Base-by-base conservation (phyloP, 2,329 filamentous ascomycete genomes). In the Penicillium brasilianum region DNA sequence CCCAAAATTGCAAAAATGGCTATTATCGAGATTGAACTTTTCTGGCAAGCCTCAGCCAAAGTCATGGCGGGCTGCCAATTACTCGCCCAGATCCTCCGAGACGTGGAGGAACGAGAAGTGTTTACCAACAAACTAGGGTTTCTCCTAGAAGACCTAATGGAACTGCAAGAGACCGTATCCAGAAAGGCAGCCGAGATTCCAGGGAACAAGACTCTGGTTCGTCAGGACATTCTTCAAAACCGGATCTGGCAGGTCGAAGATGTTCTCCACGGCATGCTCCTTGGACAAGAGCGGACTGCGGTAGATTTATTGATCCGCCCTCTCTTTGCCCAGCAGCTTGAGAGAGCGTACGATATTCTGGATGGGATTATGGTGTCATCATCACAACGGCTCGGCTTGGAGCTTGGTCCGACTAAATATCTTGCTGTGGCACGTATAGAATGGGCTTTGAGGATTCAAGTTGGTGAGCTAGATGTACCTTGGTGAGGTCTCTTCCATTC, bases 1-100 rank as follows among this genome's bases (percentile, higher is more conserved):
- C 6, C 18, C 28, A 14, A 8, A 32, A 18, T 14, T n/a, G 1
- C 25, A 18, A 18, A 13, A 32, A 49, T 49, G 46, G 46, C 46
- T 11, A 3, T 49, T 13, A 16, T 25, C 9, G 11, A 49, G 8
- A 18, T 49, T 20, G 46, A 49, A 32, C 16, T 10, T 16, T 49
- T 49, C 22, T 49, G 46, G 46, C 46, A 49, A 32, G 46, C 46
- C 8, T 49, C 46, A 18, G 46, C 46, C 9, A 6, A 49, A 32
- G 46, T 49, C n/a, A 49, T 49, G 46, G 46, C 28, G 7, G 46
- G 25, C 46, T 49, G 46, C n/a, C n/a, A 30, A 30, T 16, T 49
- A 10, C 46, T 49, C 25, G 46, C 46, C n/a, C 4, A 18, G 4
- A 49, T 32, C 46, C 46, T 49, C 28, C 46, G 46, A 10, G 46